Evolutionary conservation across 2,329 filamentous ascomycete species (phyloP).

Genomic region (Calonectria hongkongensis): DNA sequence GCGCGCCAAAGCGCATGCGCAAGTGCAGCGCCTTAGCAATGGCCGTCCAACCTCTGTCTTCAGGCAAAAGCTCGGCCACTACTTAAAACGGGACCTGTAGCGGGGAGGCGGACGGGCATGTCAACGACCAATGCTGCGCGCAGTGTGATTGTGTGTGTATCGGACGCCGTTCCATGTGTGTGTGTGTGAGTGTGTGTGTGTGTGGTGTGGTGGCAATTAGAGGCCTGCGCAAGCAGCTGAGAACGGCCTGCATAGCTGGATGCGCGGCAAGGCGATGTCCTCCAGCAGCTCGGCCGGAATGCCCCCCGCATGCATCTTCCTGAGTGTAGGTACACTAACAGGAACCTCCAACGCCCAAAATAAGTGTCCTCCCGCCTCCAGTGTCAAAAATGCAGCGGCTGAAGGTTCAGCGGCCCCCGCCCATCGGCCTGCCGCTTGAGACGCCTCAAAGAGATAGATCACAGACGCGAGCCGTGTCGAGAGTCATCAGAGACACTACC

Average conservation of each 20-base stretch:
- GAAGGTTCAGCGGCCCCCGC: slow-evolving; percentile 4
- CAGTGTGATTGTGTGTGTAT: slow-evolving; percentile 6
- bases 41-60: background rate
- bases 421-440: slow-evolving; percentile 14
- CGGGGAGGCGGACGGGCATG: slow-evolving; percentile 20
- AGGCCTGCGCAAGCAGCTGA: slow-evolving; percentile 19
- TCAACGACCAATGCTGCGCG: slow-evolving; percentile 9
- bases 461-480: slow-evolving; percentile 7
- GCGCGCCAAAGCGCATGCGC: slow-evolving; percentile 2
- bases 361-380: slow-evolving; percentile 7
- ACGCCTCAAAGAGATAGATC: slow-evolving; percentile 28
- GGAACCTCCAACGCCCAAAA: slow-evolving; percentile 3
- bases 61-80: slow-evolving; percentile 12
- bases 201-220: slow-evolving; percentile 10
- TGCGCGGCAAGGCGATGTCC: slow-evolving; percentile 17
- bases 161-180: background rate
- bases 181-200: background rate
- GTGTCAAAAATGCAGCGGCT: slow-evolving; percentile 13
- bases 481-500: slow-evolving; percentile 3
- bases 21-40: background rate
- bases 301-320: slow-evolving; percentile 9
- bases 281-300: slow-evolving; percentile 13
- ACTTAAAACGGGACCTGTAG: slow-evolving; percentile 8
- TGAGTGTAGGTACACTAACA: slow-evolving; percentile 1
- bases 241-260: slow-evolving; percentile 18